A percentile compares a stretch with the other conserved stretches of the same genome.
phyloP scores from a whole-genome alignment of 208 protist species.

The Trypanosoma caninum region DNA sequence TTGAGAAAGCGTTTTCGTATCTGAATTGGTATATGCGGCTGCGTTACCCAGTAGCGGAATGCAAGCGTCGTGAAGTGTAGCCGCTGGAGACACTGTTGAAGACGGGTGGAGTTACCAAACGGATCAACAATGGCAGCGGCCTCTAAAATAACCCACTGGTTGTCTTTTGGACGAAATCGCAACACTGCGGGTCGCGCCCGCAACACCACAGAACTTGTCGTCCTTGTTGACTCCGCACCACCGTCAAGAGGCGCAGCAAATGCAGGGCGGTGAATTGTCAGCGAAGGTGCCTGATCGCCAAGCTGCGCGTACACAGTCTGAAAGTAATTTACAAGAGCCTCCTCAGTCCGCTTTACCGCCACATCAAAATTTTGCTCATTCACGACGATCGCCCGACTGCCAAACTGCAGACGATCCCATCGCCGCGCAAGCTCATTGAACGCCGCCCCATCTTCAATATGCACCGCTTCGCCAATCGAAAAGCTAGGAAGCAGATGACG shows the following conservation, averaged over 20 bases:
- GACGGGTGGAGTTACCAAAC: constrained; percentile 45
- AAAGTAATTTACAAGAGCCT: constrained; percentile 78
- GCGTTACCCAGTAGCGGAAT: constrained; percentile 76
- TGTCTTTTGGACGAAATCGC: constrained; percentile 83
- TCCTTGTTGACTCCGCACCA: background rate
- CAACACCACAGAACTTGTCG: constrained; percentile 27
- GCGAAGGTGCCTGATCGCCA: constrained; percentile 72
- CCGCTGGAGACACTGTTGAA: constrained; percentile 54
- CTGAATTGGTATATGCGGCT: constrained; percentile 81
- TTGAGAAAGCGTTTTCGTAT: constrained; percentile 83
- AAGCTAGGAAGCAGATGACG: constrained; percentile 50
- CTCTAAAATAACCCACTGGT: constrained; percentile 89
- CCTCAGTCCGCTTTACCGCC: constrained; percentile 68
- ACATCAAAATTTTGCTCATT: constrained; percentile 56
- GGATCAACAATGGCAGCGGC: constrained; percentile 70
- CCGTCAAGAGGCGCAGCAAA: constrained; percentile 55
- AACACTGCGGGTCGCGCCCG: constrained; percentile 67
- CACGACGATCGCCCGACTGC: constrained; percentile 74
- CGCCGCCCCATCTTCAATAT: constrained; percentile 78
- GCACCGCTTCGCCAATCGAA: constrained; percentile 74
- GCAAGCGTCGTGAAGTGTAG: constrained; percentile 78
- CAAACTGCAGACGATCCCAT: constrained; percentile 87
- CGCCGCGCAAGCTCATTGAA: constrained; percentile 86
- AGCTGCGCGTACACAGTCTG: constrained; percentile 64
- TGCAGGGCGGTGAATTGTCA: constrained; percentile 83